Conservation (phyloP, 1,284 basidiomycete genomes). For the Heterobasidion annosum region DNA sequence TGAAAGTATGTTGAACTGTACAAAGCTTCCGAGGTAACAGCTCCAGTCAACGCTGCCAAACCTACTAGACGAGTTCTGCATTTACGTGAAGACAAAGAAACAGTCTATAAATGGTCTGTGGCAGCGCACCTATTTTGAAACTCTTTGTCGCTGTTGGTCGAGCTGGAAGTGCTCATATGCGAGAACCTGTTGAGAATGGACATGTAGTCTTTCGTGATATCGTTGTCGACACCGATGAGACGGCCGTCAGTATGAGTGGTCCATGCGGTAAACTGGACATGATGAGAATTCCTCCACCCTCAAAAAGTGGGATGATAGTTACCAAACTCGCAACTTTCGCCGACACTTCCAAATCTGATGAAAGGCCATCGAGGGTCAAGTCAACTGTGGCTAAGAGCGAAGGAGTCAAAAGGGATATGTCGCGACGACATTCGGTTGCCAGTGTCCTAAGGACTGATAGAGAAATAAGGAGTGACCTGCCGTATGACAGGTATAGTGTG, state of each 20-base stretch:
- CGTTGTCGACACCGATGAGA: slow-evolving; percentile 69
- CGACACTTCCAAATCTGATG: slow-evolving; percentile 77
- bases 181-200: slow-evolving; percentile 64
- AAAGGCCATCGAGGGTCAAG: slow-evolving; percentile 51
- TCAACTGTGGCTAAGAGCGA: slow-evolving; percentile 73
- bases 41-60: slow-evolving; percentile 75
- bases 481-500: slow-evolving; percentile 1
- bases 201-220: slow-evolving; percentile 66
- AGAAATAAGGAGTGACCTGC: slow-evolving; percentile 79
- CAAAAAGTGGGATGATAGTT: slow-evolving; percentile 21
- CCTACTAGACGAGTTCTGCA: slow-evolving; percentile 78
- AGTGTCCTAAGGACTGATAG: slow-evolving; percentile 80
- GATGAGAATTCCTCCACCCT: neutral
- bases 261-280: slow-evolving; percentile 78
- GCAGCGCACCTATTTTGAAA: slow-evolving; percentile 52
- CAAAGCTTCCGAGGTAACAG: slow-evolving; percentile 79
- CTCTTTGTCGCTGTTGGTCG: slow-evolving; percentile 46
- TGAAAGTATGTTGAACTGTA: slow-evolving; percentile 73
- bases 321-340: slow-evolving; percentile 81
- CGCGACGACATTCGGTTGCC: slow-evolving; percentile 84
- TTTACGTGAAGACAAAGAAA: slow-evolving; percentile 4
- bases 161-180: slow-evolving; percentile 41
- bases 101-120: neutral
- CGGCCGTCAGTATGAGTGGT: slow-evolving; percentile 88
- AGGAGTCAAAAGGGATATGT: slow-evolving; percentile 77